A percentile compares a stretch with the other conserved stretches of the same genome.
Conservation (phyloP, 306 rosid species). For the Acacia acuminata region DNA sequence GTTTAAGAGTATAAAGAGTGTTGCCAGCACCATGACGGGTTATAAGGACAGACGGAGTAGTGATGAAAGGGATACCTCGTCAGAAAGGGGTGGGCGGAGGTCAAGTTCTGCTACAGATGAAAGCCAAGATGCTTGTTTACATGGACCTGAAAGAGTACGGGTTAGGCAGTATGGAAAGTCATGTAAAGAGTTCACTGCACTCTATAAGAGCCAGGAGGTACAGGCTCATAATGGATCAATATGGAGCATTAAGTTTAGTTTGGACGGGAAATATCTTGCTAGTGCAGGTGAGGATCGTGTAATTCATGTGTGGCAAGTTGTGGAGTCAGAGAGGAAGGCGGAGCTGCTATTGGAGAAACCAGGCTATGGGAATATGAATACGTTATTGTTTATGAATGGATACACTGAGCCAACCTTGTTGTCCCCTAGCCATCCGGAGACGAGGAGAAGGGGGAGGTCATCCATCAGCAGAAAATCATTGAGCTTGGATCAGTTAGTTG, state of each 20-base stretch:
- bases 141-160: slow-evolving; percentile 85
- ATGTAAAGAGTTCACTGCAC: slow-evolving; percentile 70
- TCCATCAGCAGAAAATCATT: slow-evolving; percentile 75
- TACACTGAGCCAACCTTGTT: slow-evolving; percentile 65
- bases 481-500: slow-evolving; percentile 73
- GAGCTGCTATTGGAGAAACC: slow-evolving; percentile 71
- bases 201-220: slow-evolving; percentile 91
- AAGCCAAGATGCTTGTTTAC: slow-evolving; percentile 83
- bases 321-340: slow-evolving; percentile 84
- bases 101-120: slow-evolving; percentile 98
- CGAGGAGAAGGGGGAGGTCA: slow-evolving; percentile 82
- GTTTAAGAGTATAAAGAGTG: slow-evolving; percentile 79
- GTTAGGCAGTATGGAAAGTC: slow-evolving; percentile 90
- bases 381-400: slow-evolving; percentile 66
- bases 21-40: slow-evolving; percentile 64
- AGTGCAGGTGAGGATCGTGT: slow-evolving; percentile 98
- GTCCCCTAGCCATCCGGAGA: slow-evolving; percentile 66
- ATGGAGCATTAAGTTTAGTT: slow-evolving; percentile 94
- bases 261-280: slow-evolving; percentile 94
- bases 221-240: slow-evolving; percentile 90
- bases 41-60: slow-evolving; percentile 80
- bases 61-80: slow-evolving; percentile 88
- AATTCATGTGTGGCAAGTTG: slow-evolving; percentile 93
- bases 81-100: slow-evolving; percentile 92
- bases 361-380: slow-evolving; percentile 61